Conservation (phyloP, 108 stramenopile genomes). For the Fragilariopsis cylindrus region DNA sequence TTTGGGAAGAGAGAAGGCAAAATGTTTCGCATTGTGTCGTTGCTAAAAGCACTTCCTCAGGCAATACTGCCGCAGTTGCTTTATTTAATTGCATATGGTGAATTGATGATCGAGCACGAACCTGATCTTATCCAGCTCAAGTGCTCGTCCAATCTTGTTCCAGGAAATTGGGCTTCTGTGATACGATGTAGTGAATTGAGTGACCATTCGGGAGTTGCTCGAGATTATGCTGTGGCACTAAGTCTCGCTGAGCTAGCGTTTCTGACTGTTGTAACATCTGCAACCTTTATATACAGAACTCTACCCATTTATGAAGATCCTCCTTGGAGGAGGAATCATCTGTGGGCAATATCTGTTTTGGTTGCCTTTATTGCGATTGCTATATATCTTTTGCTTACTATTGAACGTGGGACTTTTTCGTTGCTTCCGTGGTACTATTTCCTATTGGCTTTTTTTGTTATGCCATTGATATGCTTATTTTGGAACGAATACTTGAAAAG, state of each 20-base stretch:
- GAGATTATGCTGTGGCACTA: conserved; percentile 49
- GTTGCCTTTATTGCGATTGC: conserved; percentile 36
- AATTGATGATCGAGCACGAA: conserved; percentile 47
- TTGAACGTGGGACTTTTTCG: conserved; percentile 42
- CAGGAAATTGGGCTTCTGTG: conserved; percentile 40
- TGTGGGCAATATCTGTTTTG: conserved; percentile 48
- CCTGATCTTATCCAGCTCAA: conserved; percentile 23
- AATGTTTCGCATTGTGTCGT: conserved; percentile 36
- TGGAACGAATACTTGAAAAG: conserved; percentile 66
- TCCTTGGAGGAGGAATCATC: conserved; percentile 65
- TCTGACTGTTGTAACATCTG: conserved; percentile 57
- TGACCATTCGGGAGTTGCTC: conserved; percentile 60
- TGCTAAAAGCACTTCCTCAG: conserved; percentile 58
- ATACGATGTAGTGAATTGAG: conserved; percentile 68
- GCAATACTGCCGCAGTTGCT: conserved; percentile 68
- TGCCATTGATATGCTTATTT: conserved; percentile 61
- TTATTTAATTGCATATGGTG: conserved; percentile 66
- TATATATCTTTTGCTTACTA: conserved; percentile 40
- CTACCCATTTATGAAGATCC: conserved; percentile 51
- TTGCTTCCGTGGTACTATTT: conserved; percentile 75
- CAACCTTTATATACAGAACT: conserved; percentile 64
- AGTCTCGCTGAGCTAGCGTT: conserved; percentile 60
- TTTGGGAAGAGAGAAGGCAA: conserved; percentile 64
- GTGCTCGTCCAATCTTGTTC: conserved; percentile 17
- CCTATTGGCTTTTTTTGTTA: conserved; percentile 43